These are phyloP conservation scores for Pestalotiopsis sp. DNA, from an alignment of 2,329 filamentous ascomycete genomes.

Conservation along the genomic window DNA sequence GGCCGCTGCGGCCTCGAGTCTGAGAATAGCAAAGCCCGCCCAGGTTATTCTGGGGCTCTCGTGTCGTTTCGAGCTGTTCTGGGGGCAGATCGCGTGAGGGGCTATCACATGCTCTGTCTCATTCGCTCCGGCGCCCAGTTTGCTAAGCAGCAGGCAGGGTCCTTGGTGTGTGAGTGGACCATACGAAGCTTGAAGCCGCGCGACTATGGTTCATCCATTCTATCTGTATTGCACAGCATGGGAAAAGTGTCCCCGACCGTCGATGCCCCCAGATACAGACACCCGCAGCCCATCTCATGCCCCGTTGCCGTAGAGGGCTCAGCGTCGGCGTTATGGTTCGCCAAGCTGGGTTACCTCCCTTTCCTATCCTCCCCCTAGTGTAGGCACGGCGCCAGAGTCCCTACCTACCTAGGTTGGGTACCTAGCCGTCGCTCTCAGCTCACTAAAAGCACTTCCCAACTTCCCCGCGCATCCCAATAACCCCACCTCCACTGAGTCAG, in stretches of 20 bases:
- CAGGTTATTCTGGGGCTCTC: not conserved
- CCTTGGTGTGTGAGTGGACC: constrained; percentile 9
- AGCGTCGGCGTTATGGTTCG: not conserved
- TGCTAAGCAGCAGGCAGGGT: not conserved
- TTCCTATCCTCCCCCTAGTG: not conserved
- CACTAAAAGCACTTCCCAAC: not conserved
- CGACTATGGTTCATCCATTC: not conserved
- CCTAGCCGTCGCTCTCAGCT: not conserved
- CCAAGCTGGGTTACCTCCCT: constrained; percentile 10
- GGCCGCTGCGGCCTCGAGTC: constrained; percentile 15
- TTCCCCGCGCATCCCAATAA: not conserved
- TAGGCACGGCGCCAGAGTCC: not conserved
- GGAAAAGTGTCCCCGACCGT: not conserved
- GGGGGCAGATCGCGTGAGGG: constrained; percentile 9
- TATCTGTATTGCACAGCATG: not conserved
- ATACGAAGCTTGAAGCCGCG: not conserved
- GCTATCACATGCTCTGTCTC: constrained; percentile 12
- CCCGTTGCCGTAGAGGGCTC: not conserved
- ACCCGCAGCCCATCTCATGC: not conserved
- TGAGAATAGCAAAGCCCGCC: constrained; percentile 11
- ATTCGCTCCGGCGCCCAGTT: not conserved
- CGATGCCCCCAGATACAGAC: not conserved
- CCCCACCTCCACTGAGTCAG: constrained; percentile 11
- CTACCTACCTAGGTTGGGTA: not conserved
- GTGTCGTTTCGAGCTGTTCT: not conserved